phyloP scores from a whole-genome alignment of 2,329 filamentous ascomycete species.

The Trematosphaeria pertusa region DNA sequence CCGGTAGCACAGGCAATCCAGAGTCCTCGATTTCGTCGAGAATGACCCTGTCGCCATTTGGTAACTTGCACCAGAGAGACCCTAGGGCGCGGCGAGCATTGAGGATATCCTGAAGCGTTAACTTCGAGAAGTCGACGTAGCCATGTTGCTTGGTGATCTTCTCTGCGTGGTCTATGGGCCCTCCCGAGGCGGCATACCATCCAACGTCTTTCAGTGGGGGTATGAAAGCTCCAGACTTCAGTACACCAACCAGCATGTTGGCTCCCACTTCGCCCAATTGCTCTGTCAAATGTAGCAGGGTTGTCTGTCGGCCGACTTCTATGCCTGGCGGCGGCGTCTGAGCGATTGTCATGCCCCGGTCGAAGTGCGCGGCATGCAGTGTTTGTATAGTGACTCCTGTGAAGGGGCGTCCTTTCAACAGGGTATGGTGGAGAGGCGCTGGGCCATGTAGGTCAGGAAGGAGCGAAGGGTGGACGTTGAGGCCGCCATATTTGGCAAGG shows the following conservation, averaged over 20 bases:
- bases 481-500: conserved; percentile 77
- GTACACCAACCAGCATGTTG: conserved; percentile 70
- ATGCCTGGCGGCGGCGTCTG: conserved; percentile 67
- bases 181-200: conserved; percentile 31
- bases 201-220: conserved; percentile 60
- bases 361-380: conserved; percentile 76
- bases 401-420: conserved; percentile 65
- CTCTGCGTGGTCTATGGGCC: conserved; percentile 62
- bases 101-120: conserved; percentile 62
- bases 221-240: conserved; percentile 70
- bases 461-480: conserved; percentile 93
- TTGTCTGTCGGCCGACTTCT: conserved; percentile 57
- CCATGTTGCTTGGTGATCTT: conserved; percentile 74
- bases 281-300: conserved; percentile 58
- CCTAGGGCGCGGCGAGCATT: conserved; percentile 68
- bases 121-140: conserved; percentile 66
- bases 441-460: conserved; percentile 86
- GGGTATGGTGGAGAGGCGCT: conserved; percentile 84
- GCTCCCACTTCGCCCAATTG: conserved; percentile 70
- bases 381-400: conserved; percentile 90
- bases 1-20: background rate
- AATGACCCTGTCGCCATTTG: conserved; percentile 37
- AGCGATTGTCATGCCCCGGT: conserved; percentile 76
- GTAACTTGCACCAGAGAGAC: conserved; percentile 65
- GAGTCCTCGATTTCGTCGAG: conserved; percentile 24